phyloP scores from a whole-genome alignment of 345 rosid genomes.

The Hirschfeldia incana region DNA sequence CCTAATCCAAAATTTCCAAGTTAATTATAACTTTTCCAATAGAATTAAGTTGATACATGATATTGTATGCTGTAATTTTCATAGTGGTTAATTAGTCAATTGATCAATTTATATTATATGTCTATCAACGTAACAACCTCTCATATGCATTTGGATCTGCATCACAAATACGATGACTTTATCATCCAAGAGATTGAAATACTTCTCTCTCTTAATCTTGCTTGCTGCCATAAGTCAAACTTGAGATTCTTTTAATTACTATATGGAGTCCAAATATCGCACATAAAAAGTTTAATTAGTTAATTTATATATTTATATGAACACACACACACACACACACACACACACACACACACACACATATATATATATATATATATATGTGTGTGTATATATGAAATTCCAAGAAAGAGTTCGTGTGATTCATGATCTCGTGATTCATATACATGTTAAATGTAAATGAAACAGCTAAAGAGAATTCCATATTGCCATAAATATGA shows the following conservation, averaged over 20 bases:
- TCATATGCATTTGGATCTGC: constrained; percentile 39
- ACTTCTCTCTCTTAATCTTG: constrained; percentile 37
- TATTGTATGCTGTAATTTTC: constrained; percentile 33
- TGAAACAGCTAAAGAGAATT: neutral
- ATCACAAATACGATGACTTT: constrained; percentile 37
- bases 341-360: too few species aligned
- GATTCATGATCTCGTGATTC: too few species aligned
- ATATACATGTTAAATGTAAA: neutral
- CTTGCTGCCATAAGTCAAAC: constrained; percentile 37
- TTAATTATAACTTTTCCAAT: neutral
- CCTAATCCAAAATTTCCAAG: constrained; percentile 18
- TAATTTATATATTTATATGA: neutral
- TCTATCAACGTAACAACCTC: constrained; percentile 27
- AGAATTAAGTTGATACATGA: constrained; percentile 18
- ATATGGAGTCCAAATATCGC: constrained; percentile 18
- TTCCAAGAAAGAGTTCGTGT: neutral
- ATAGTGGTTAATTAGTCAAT: constrained; percentile 36
- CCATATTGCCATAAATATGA: neutral
- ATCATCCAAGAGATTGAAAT: constrained; percentile 36
- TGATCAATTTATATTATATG: constrained; percentile 28
- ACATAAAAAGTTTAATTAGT: neutral
- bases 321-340: neutral
- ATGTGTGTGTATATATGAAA: neutral
- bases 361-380: too few species aligned
- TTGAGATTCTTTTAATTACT: constrained; percentile 9